A percentile compares a stretch with the other conserved stretches of the same genome.
phyloP scores from a whole-genome alignment of 2,329 filamentous ascomycete species.

The Ceratocystis papillata region DNA sequence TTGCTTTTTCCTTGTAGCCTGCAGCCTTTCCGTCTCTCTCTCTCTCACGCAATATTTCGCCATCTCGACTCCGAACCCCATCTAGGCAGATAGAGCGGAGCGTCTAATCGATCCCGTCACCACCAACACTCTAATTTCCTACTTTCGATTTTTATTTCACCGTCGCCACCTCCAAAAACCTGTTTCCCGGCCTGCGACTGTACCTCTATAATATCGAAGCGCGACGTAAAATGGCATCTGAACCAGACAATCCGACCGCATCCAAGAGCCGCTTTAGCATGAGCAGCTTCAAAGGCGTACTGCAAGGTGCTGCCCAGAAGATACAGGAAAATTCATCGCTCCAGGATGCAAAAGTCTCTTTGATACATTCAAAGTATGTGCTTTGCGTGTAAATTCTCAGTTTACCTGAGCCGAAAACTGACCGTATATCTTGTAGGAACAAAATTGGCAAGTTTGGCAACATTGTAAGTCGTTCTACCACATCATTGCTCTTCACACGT shows the following conservation, averaged over 20 bases:
- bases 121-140: not conserved
- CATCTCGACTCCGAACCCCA: not conserved
- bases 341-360: conserved; percentile 37
- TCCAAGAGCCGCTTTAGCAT: conserved; percentile 22
- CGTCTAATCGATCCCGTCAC: not conserved
- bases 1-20: not conserved
- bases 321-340: conserved; percentile 19
- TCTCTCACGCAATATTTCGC: not conserved
- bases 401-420: not conserved
- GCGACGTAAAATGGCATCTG: conserved; percentile 15
- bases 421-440: conserved; percentile 31
- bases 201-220: not conserved
- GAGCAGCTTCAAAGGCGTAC: conserved; percentile 20
- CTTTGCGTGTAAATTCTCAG: conserved; percentile 2
- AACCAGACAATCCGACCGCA: conserved; percentile 7
- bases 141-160: not conserved
- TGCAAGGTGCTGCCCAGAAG: conserved; percentile 19
- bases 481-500: too few species aligned
- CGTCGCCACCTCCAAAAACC: not conserved
- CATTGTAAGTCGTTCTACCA: conserved; percentile 36
- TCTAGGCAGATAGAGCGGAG: not conserved
- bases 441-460: conserved; percentile 54
- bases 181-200: not conserved
- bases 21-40: not conserved
- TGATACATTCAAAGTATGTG: conserved; percentile 49